Evolutionary conservation across 371 early-diverging fungal species (phyloP).

Genomic region (Mucor mucedo): DNA sequence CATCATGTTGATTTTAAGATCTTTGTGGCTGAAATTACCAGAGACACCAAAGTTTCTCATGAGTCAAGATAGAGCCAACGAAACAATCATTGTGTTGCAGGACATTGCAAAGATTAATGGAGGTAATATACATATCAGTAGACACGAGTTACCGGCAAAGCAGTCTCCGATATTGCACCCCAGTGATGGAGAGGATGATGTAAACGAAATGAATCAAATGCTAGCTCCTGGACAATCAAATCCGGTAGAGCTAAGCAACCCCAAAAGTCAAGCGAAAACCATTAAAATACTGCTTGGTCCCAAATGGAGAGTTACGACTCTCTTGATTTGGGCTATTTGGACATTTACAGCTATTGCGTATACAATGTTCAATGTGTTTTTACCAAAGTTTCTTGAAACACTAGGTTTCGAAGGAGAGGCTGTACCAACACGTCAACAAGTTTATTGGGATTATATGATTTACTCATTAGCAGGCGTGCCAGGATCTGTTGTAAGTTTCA

Average conservation of each 20-base stretch:
- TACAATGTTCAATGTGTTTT: slow-evolving; percentile 87
- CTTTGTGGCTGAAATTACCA: slow-evolving; percentile 68
- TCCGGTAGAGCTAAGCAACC: too few species aligned
- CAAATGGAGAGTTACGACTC: slow-evolving; percentile 63
- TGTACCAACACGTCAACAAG: slow-evolving; percentile 54
- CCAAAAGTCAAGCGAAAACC: slow-evolving; percentile 3
- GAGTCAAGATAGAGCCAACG: slow-evolving; percentile 66
- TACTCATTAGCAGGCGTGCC: slow-evolving; percentile 83
- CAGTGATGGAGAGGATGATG: slow-evolving; percentile 8
- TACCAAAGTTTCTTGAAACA: slow-evolving; percentile 76
- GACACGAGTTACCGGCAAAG: slow-evolving; percentile 32
- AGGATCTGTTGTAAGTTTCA: slow-evolving; percentile 27
- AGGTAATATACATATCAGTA: slow-evolving; percentile 34
- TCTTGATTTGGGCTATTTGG: slow-evolving; percentile 84
- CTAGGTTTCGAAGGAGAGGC: slow-evolving; percentile 50
- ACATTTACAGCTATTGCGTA: slow-evolving; percentile 76
- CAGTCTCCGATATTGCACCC: neutral
- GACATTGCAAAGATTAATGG: slow-evolving; percentile 80
- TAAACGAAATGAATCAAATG: slow-evolving; percentile 6
- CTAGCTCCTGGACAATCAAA: neutral
- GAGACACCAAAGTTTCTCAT: slow-evolving; percentile 86
- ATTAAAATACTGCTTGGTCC: slow-evolving; percentile 51
- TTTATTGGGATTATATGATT: slow-evolving; percentile 78
- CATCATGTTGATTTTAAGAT: slow-evolving; percentile 72
- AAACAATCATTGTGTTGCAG: slow-evolving; percentile 75